Percentiles rank a stretch among this genome's conserved stretches.
These are phyloP conservation scores for Peribolospora kevripleyi DNA, from an alignment of 768 basidiomycete species.

Conservation along the genomic window DNA sequence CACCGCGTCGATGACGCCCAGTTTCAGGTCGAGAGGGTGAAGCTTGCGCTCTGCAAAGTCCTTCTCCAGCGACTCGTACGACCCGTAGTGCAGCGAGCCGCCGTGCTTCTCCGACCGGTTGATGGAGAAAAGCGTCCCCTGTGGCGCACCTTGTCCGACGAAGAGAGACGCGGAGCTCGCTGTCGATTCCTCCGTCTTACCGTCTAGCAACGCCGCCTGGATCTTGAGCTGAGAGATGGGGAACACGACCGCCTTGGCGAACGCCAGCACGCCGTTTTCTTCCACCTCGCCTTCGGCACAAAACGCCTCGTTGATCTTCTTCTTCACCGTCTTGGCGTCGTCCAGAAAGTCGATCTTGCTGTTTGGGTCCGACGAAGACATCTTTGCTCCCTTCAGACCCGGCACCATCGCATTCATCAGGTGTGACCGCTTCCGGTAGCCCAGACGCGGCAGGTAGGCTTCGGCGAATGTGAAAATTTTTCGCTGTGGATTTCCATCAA, in stretches of 20 bases:
- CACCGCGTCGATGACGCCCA: constrained; percentile 46
- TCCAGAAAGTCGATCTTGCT: constrained; percentile 98
- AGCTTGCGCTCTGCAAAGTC: constrained; percentile 53
- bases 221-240: constrained; percentile 46
- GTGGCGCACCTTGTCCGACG: constrained; percentile 41
- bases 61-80: constrained; percentile 38
- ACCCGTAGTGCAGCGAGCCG: constrained; percentile 24
- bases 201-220: constrained; percentile 28
- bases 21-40: constrained; percentile 79
- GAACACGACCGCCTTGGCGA: constrained; percentile 23
- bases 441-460: constrained; percentile 73
- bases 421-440: constrained; percentile 82
- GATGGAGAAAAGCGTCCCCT: constrained; percentile 59
- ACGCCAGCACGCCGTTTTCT: constrained; percentile 41
- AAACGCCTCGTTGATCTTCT: constrained; percentile 76
- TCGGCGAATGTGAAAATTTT: constrained; percentile 99
- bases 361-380: constrained; percentile 94
- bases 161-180: constrained; percentile 36
- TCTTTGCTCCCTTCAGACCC: constrained; percentile 86
- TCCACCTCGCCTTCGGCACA: constrained; percentile 76
- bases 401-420: constrained; percentile 98
- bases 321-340: constrained; percentile 49
- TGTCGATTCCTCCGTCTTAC: constrained; percentile 19
- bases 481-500: constrained; percentile 45
- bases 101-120: constrained; percentile 56